Evolutionary conservation across 345 rosid species (phyloP).

Genomic region (Litchi chinensis): DNA sequence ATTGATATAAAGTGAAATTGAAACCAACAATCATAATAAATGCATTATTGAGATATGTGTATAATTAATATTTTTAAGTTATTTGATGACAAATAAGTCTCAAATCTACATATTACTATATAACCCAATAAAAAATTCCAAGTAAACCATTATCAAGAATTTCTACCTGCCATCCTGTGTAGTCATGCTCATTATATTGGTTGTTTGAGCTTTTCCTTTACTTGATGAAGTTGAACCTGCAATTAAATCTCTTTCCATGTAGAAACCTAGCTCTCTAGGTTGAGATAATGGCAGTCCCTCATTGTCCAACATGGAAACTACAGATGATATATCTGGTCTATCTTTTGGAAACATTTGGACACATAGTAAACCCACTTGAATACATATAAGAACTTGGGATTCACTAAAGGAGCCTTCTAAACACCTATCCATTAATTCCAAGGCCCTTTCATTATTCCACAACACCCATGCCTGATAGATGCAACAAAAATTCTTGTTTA

Average conservation of each 20-base stretch:
- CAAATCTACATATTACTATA: background rate
- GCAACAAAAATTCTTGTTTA: background rate
- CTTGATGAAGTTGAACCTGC: background rate
- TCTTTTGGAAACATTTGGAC: too few relatives aligned
- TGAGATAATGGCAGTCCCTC: conserved; percentile 27
- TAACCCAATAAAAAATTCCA: background rate
- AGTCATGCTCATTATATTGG: too few relatives aligned
- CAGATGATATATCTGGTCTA: conserved; percentile 19
- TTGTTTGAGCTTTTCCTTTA: background rate
- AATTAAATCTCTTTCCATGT: conserved; percentile 5
- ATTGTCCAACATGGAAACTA: conserved; percentile 36
- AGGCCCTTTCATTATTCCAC: conserved; percentile 27
- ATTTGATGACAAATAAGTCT: background rate
- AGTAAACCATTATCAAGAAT: background rate
- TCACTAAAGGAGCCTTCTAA: conserved; percentile 2
- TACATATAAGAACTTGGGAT: conserved; percentile 25
- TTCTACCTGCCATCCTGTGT: background rate
- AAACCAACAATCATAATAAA: background rate
- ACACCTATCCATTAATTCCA: background rate
- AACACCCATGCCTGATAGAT: conserved; percentile 38
- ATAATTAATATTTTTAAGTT: background rate
- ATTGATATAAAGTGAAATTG: background rate
- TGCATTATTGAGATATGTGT: too few relatives aligned
- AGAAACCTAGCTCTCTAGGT: conserved; percentile 40
- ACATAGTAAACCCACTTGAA: conserved; percentile 34